A percentile compares a stretch with the other conserved stretches of the same genome.
Conservation (phyloP, 805 yeast species). For the Ogataea parapolymorpha region DNA sequence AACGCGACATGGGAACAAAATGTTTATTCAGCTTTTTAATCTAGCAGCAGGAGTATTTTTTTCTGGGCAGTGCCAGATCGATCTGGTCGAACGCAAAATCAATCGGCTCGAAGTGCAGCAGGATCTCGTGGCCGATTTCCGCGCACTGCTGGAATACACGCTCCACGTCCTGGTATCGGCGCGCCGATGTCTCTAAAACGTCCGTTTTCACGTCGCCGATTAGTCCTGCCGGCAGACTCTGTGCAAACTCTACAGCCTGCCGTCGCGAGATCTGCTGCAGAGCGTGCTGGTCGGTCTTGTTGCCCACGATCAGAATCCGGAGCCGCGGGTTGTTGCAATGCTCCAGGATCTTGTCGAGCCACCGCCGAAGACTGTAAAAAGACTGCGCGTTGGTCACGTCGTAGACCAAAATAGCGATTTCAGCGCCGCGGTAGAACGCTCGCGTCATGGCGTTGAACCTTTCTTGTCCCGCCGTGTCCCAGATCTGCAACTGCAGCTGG, state of each 20-base stretch:
- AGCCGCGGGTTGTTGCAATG: conserved; percentile 48
- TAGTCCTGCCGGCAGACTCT: conserved; percentile 21
- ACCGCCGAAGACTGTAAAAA: conserved; percentile 39
- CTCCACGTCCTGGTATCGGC: conserved; percentile 26
- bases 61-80: conserved; percentile 18
- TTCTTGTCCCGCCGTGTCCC: conserved; percentile 98
- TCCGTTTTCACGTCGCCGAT: conserved; percentile 25
- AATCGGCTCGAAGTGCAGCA: conserved; percentile 16
- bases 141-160: conserved; percentile 27
- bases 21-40: background rate
- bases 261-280: conserved; percentile 29
- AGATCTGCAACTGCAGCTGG: conserved; percentile 49
- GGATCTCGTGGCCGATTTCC: conserved; percentile 22
- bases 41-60: conserved; percentile 4
- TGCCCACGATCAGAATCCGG: conserved; percentile 50
- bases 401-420: conserved; percentile 51
- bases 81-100: conserved; percentile 27
- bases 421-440: conserved; percentile 59
- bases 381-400: conserved; percentile 52
- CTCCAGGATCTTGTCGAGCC: conserved; percentile 48
- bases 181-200: conserved; percentile 30
- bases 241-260: conserved; percentile 31
- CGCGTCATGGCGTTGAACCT: conserved; percentile 65
- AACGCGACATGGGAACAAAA: conserved; percentile 9
- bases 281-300: conserved; percentile 41